Evolutionary conservation across 176 grass and related monocot species (phyloP), one percentile per base, ranked within the genome.

Genomic region (Poa annua): DNA sequence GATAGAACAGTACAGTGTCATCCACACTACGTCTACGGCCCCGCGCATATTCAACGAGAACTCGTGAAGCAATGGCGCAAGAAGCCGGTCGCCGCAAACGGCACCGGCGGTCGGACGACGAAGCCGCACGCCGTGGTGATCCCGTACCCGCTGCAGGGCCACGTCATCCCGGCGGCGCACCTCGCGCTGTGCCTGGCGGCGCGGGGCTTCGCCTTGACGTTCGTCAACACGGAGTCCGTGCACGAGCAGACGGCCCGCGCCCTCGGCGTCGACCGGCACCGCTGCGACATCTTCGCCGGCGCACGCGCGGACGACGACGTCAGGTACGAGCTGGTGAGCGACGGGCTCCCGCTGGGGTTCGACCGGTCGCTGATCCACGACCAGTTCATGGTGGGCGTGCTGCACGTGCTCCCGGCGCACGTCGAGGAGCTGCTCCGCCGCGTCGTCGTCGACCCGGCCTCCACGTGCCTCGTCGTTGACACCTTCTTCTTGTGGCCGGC

Each of bases 401-500:
- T 91, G 36, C 14, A 93, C 80, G 86, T 76, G 87, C 47, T 79
- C 81, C 4, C 88, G 88, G 0, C 94, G 41, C 41, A 91, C 34
- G 88, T 86, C 71, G 91, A 93, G 81, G 91, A 89, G 78, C 66
- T 97, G 62, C 66, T 97, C 78, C 80, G 74, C 47, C 76, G 81
- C 74, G 71, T 93, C 54, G 74, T 82, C 36, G 34, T 21, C 8
- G 79, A 91, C 66, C 82, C 91, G 17, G 63, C 89, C 0, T 8
- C 79, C 19, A 93, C 80, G 1, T 89, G 70, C 81, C 91, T 97
- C 78, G 74, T 97, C 59, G 8, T 32, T 3, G 94, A 93, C 62
- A 91, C 94, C 6, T 89, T 91, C 83, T 89, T 88, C 85, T 84
- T 93, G 0, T 97, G 94, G 91, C 86, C 91, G 1, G 86, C 94